Conservation (phyloP, 805 yeast species). For the Candida methanosorbosa region DNA sequence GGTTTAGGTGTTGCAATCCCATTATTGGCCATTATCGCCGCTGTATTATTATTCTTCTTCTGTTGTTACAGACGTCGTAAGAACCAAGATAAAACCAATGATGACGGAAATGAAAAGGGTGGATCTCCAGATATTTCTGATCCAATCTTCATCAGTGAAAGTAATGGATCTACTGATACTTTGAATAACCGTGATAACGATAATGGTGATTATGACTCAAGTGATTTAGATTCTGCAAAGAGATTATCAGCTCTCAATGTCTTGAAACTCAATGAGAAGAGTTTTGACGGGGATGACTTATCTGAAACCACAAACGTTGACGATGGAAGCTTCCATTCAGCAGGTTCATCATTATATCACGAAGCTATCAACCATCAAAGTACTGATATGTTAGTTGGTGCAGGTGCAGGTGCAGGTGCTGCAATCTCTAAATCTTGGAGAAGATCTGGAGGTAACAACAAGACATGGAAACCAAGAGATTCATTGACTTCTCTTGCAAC, state of each 20-base stretch:
- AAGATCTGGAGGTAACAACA: slow-evolving; percentile 25
- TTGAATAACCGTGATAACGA: slow-evolving; percentile 1
- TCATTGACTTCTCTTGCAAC: slow-evolving; percentile 72
- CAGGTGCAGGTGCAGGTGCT: slow-evolving; percentile 7
- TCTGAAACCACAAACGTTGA: slow-evolving; percentile 50
- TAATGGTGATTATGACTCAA: slow-evolving; percentile 5
- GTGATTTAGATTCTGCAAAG: slow-evolving; percentile 11
- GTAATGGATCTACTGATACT: slow-evolving; percentile 8
- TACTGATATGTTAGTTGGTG: slow-evolving; percentile 27
- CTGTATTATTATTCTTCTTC: slow-evolving; percentile 39
- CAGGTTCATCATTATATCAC: slow-evolving; percentile 23
- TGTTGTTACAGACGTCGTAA: slow-evolving; percentile 46
- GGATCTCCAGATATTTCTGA: slow-evolving; percentile 26
- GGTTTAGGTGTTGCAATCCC: slow-evolving; percentile 90
- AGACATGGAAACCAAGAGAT: slow-evolving; percentile 42
- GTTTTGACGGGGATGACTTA: slow-evolving; percentile 27
- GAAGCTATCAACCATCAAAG: slow-evolving; percentile 32
- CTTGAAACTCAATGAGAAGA: slow-evolving; percentile 38
- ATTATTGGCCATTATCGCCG: slow-evolving; percentile 37
- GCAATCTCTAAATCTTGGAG: slow-evolving; percentile 57
- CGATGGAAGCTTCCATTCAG: slow-evolving; percentile 18
- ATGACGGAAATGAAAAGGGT: slow-evolving; percentile 20
- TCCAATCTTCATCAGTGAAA: slow-evolving; percentile 30
- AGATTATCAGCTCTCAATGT: slow-evolving; percentile 44
- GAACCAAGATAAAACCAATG: slow-evolving; percentile 13